Evolutionary conservation across 768 basidiomycete genomes (phyloP), one percentile per base, ranked within the genome.

Genomic region (Suillus alpinus): DNA sequence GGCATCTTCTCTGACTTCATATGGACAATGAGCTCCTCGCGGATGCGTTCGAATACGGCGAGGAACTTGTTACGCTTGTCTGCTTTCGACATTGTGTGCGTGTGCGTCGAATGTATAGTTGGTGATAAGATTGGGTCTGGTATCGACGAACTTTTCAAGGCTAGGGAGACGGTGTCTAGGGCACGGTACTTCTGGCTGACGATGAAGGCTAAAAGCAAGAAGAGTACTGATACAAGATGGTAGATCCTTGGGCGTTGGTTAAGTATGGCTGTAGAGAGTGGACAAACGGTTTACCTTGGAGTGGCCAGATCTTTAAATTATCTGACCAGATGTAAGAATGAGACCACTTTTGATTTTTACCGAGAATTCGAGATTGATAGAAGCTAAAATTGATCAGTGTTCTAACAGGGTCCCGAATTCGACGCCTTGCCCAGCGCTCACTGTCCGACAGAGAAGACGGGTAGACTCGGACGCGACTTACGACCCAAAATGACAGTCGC

Each of bases 1-100:
- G 96, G 94, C 86, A 98, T 92, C 4, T 85, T 84, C 68, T 92
- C 82, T 13, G 76, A 75, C 56, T 81, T 79, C 66, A 93, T 78
- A 68, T 89, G 82, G 3, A 76, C 82, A 61, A 95, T 72, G 16
- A 98, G 81, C 76, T 96, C 94, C 60, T 90, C 84, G 20, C 87
- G 84, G 65, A 98, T 84, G 63, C 78, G 74, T 13, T 79, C 78
- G 75, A 87, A 98, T 5, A 90, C 89, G 34, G 69, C 80, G 67
- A 90, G 82, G 75, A 98, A 98, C 58, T 81, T 83, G 6, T 74
- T 73, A 41, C 88, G 83, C 61, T 78, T 77, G n/a, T 74, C 23
- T 79, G 76, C 71, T 82, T 82, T 55, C 9, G 53, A 55, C 37
- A 55, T 55, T 14, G 16, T 18, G 37, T 55, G 9, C 16, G 36